Evolutionary conservation across 1,139 yeast genomes (phyloP), one percentile per base, ranked within the genome.

Genomic region (Suhomyces taliae): DNA sequence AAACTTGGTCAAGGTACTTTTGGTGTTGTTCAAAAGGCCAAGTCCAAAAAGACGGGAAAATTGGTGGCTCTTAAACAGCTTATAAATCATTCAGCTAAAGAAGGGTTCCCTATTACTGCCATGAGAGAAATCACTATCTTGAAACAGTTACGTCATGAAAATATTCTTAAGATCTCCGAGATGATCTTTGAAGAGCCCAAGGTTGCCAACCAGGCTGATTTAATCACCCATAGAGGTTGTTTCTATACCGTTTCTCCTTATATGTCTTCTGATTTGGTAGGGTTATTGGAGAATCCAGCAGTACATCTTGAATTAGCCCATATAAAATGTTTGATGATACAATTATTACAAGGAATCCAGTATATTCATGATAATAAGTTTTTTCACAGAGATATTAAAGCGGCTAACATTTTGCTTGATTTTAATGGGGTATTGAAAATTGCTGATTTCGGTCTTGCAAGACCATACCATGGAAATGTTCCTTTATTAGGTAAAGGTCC

Each of bases 61-160:
- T 39, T 70, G 8, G 79, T 75, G 36, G 80, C 80, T 2, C 72
- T 95, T 57, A 95, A 95, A 65, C 89, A 87, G 61, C 81, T 93
- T 42, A 72, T 91, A 24, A 81, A 88, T 53, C 93, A 88, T 59
- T 87, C 88, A 45, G 90, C 87, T 40, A 89, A 87, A 58, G 97
- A 90, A 57, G 93, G 96, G 33, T 90, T 93, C 62, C 99, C 99
- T 1, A 85, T 95, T 26, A 95, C 99, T 0, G 97, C 99, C 5
- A 80, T 91, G 67, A 77, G 99, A 53, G 99, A 95, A 61, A 90
- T 93, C 52, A 82, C 88, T 19, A 90, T 91, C 19, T 72, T 95
- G 63, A 90, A 89, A 63, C 77, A 78, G 49, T 70, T 95, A 46
- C 68, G 76, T 45, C 90, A 91, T 60, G 67, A 72, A 32, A 89